Conservation (phyloP, 1,284 basidiomycete genomes). For the Anthracocystis panici-leucophaei region DNA sequence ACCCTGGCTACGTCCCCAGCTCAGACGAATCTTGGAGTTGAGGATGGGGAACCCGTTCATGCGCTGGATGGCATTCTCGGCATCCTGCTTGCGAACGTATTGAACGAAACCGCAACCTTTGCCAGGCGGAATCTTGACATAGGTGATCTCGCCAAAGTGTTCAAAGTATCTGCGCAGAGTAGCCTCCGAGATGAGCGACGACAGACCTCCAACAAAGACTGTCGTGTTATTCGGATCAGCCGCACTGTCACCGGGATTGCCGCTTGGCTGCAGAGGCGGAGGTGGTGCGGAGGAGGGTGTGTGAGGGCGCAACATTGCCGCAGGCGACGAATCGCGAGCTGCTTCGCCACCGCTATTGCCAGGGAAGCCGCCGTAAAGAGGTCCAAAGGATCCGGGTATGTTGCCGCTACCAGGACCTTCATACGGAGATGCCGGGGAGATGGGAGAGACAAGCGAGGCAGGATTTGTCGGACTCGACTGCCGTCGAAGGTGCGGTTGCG, state of each 20-base stretch:
- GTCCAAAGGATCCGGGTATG: slow-evolving; percentile 27
- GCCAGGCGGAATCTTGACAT: slow-evolving; percentile 90
- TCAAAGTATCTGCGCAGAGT: slow-evolving; percentile 66
- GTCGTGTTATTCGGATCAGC: slow-evolving; percentile 68
- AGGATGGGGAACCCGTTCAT: slow-evolving; percentile 96
- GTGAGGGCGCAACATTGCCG: slow-evolving; percentile 32
- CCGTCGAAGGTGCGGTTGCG: slow-evolving; percentile 32
- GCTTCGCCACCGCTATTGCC: slow-evolving; percentile 16
- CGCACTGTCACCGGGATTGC: slow-evolving; percentile 50
- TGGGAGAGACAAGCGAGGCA: slow-evolving; percentile 28
- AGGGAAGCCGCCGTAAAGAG: slow-evolving; percentile 35
- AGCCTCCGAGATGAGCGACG: slow-evolving; percentile 64
- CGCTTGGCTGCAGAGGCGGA: slow-evolving; percentile 8
- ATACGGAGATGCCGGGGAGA: slow-evolving; percentile 33
- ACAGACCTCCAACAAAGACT: slow-evolving; percentile 68
- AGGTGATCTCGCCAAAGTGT: slow-evolving; percentile 66
- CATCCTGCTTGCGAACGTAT: slow-evolving; percentile 89
- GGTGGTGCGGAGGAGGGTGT: slow-evolving; percentile 42
- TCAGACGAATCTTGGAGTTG: slow-evolving; percentile 83
- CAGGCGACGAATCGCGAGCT: slow-evolving; percentile 28
- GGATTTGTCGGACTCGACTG: slow-evolving; percentile 28
- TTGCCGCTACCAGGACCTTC: slow-evolving; percentile 17
- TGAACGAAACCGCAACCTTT: slow-evolving; percentile 97
- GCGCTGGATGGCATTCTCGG: slow-evolving; percentile 89
- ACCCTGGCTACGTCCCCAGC: slow-evolving; percentile 80